These are phyloP conservation scores for Penicillium diatomitis DNA, from an alignment of 495 filamentous ascomycete genomes.

Conservation along the genomic window DNA sequence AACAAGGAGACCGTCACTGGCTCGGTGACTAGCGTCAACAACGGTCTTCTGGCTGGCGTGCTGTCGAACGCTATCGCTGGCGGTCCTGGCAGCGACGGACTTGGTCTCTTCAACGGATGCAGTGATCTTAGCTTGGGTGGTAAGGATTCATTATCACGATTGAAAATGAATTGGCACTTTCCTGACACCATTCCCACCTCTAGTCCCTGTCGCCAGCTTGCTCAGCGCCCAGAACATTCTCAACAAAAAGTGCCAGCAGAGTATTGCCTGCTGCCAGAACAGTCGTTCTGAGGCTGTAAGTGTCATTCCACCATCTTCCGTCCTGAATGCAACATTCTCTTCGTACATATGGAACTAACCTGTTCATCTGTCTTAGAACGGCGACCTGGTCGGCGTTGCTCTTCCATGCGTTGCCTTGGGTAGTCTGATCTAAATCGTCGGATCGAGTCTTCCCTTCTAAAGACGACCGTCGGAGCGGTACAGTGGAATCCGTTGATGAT, in stretches of 20 bases:
- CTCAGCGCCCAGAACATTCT: constrained; percentile 28
- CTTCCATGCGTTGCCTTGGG: constrained; percentile 36
- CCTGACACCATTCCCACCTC: background rate
- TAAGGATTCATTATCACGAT: constrained; percentile 1
- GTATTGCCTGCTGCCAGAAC: constrained; percentile 41
- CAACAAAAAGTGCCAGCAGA: constrained; percentile 39
- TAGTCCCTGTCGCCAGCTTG: constrained; percentile 10
- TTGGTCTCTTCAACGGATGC: constrained; percentile 24
- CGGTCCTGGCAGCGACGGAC: constrained; percentile 14
- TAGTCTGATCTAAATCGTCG: constrained; percentile 28
- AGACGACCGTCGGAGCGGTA: background rate
- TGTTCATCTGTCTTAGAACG: constrained; percentile 9
- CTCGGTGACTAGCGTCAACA: constrained; percentile 10
- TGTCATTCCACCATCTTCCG: background rate
- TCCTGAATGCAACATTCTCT: no score
- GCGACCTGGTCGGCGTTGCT: constrained; percentile 34
- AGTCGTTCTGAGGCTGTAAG: constrained; percentile 18
- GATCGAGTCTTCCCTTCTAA: background rate
- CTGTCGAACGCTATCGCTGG: constrained; percentile 16
- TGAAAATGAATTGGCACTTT: background rate
- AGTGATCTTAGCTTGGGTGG: constrained; percentile 17
- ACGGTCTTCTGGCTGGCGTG: constrained; percentile 14
- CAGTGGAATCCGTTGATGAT: no score
- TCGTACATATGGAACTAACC: background rate
- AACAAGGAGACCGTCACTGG: constrained; percentile 29